phyloP scores from a whole-genome alignment of 1,284 basidiomycete genomes.

The Mycena citricolor region DNA sequence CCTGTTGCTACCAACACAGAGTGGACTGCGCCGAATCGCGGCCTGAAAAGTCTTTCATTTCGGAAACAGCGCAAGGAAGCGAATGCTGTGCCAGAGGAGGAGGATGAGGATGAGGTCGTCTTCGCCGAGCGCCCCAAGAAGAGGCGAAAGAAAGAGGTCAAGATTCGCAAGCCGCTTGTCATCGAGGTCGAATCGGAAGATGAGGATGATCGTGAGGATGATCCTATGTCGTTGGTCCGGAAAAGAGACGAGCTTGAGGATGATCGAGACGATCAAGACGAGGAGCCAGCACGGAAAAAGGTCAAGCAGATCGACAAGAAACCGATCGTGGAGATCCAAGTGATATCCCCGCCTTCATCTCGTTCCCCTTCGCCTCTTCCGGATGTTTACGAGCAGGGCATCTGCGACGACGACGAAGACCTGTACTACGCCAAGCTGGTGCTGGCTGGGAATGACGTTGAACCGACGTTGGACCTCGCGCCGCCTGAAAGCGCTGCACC shows the following conservation, averaged over 20 bases:
- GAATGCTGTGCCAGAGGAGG: constrained; percentile 42
- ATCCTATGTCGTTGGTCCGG: constrained; percentile 28
- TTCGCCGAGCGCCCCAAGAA: constrained; percentile 44
- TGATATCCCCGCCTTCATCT: constrained; percentile 41
- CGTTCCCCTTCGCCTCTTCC: constrained; percentile 51
- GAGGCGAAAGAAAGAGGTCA: constrained; percentile 42
- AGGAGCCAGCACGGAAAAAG: constrained; percentile 45
- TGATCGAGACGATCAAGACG: constrained; percentile 38
- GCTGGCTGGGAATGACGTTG: constrained; percentile 36
- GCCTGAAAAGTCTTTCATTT: constrained; percentile 67
- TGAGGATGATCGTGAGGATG: constrained; percentile 17
- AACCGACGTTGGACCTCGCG: constrained; percentile 28
- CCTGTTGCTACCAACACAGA: not conserved
- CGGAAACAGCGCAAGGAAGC: constrained; percentile 57
- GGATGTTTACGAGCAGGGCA: constrained; percentile 55
- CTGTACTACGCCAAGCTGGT: constrained; percentile 81
- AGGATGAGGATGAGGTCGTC: constrained; percentile 36
- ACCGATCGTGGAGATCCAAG: constrained; percentile 37
- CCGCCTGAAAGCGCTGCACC: constrained; percentile 32
- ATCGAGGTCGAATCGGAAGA: constrained; percentile 30
- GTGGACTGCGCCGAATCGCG: constrained; percentile 37
- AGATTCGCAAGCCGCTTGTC: constrained; percentile 28
- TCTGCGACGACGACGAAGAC: constrained; percentile 92
- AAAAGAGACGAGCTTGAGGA: constrained; percentile 37
- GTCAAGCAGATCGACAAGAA: constrained; percentile 36